These are phyloP conservation scores for Gracilaria gracilis DNA, from an alignment of 23 red algal genomes.

Conservation along the genomic window DNA sequence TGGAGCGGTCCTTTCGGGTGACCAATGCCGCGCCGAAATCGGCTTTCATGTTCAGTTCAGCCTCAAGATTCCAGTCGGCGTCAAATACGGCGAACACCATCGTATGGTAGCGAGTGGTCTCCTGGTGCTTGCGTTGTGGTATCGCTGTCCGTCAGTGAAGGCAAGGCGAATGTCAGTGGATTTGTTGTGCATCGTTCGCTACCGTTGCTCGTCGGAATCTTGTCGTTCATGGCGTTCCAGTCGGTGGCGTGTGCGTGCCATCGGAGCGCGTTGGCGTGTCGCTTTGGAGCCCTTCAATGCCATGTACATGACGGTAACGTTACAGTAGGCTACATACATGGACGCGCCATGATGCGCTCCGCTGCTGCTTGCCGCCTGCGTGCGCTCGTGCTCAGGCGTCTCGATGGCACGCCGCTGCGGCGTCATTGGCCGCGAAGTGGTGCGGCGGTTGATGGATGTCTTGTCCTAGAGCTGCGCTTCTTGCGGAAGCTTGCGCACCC, in stretches of 20 bases:
- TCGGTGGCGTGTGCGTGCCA: no score
- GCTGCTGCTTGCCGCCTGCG: constrained; percentile 1
- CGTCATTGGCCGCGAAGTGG: not conserved
- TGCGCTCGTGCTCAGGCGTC: constrained; percentile 1
- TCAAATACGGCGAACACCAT: constrained; percentile 24
- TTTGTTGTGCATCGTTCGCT: no score
- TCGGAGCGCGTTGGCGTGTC: no score
- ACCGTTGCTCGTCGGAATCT: no score
- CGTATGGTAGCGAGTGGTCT: constrained; percentile 41
- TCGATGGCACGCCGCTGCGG: no score
- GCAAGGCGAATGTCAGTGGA: no score
- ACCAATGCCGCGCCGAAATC: constrained; percentile 38
- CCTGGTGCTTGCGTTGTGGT: no score
- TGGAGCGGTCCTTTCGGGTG: not conserved
- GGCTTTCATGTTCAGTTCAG: constrained; percentile 38
- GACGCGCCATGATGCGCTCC: constrained; percentile 1
- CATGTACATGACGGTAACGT: no score
- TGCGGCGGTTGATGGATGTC: not conserved
- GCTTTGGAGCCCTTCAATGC: no score
- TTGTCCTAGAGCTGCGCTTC: not conserved
- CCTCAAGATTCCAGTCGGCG: constrained; percentile 12
- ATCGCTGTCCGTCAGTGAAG: no score
- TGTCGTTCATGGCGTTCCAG: no score
- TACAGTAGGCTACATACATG: no score
- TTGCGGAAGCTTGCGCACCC: not conserved